phyloP scores from a whole-genome alignment of 331 rosid genomes.

The Malus hybrid region DNA sequence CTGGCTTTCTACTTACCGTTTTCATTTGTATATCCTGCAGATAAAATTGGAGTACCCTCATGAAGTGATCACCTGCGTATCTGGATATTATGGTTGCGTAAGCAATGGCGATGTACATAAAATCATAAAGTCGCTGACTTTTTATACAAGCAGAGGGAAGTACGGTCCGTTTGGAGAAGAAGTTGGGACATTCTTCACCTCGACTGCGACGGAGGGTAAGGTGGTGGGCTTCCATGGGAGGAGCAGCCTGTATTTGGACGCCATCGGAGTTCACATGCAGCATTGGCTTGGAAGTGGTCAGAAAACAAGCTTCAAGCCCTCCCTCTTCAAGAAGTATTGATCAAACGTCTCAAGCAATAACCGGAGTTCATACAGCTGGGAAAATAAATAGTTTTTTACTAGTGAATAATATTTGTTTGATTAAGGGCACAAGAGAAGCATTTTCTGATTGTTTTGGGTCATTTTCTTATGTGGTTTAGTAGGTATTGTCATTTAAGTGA shows the following conservation, averaged over 20 bases:
- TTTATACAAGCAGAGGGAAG: conserved; percentile 63
- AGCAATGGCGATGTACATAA: conserved; percentile 30
- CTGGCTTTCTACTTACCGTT: neutral
- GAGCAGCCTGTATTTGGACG: conserved; percentile 82
- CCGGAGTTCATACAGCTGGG: neutral
- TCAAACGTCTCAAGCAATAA: neutral
- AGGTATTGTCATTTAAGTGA: too few species aligned
- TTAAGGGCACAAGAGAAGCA: too few species aligned
- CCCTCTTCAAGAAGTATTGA: conserved; percentile 63
- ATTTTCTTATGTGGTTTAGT: too few species aligned
- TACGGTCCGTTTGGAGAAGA: conserved; percentile 90
- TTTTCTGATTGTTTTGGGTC: too few species aligned
- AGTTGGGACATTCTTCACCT: conserved; percentile 76
- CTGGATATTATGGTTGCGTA: conserved; percentile 59
- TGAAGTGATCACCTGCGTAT: conserved; percentile 66
- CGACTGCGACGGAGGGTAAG: conserved; percentile 84
- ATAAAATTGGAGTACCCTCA: conserved; percentile 72
- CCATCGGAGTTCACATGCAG: conserved; percentile 91
- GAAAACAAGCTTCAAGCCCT: conserved; percentile 34
- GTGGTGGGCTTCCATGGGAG: conserved; percentile 93
- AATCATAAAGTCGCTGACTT: conserved; percentile 62
- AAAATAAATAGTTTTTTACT: neutral
- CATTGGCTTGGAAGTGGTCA: conserved; percentile 87
- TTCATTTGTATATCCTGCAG: conserved; percentile 26
- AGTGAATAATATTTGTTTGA: neutral